Conservation (phyloP, 2,329 filamentous ascomycete genomes). For the Huntiella savannae region DNA sequence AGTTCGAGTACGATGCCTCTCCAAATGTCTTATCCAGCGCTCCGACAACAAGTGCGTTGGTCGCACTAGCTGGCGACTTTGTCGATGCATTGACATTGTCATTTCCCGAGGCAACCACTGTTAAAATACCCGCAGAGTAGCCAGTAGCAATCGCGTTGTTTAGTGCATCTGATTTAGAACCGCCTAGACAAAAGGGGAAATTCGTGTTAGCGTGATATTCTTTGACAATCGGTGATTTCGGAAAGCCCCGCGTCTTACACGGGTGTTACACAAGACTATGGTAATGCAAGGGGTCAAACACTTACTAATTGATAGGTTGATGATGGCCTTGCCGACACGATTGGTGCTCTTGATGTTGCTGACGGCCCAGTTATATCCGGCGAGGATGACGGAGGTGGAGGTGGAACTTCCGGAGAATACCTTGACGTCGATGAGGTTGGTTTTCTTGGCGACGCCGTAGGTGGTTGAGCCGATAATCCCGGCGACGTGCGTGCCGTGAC, state of each 20-base stretch:
- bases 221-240: too few species aligned
- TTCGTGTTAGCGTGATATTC: not conserved
- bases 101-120: constrained; percentile 20
- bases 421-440: constrained; percentile 26
- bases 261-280: constrained; percentile 7
- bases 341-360: constrained; percentile 17
- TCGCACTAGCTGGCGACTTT: constrained; percentile 14
- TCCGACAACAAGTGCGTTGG: constrained; percentile 15
- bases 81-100: constrained; percentile 10
- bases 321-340: constrained; percentile 19
- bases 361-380: constrained; percentile 20
- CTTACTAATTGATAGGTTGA: constrained; percentile 25
- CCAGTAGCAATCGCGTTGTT: constrained; percentile 30
- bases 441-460: constrained; percentile 22
- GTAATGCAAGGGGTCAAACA: constrained; percentile 3
- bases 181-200: constrained; percentile 15
- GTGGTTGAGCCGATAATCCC: constrained; percentile 4
- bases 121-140: constrained; percentile 20
- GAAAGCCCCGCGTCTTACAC: too few species aligned
- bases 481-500: constrained; percentile 25
- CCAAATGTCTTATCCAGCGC: constrained; percentile 15
- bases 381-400: constrained; percentile 17
- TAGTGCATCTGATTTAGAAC: constrained; percentile 24
- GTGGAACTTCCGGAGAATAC: constrained; percentile 20
- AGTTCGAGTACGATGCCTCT: constrained; percentile 26